These are phyloP conservation scores for Aspergillus unguis DNA, from an alignment of 2,329 filamentous ascomycete species.

Conservation along the genomic window DNA sequence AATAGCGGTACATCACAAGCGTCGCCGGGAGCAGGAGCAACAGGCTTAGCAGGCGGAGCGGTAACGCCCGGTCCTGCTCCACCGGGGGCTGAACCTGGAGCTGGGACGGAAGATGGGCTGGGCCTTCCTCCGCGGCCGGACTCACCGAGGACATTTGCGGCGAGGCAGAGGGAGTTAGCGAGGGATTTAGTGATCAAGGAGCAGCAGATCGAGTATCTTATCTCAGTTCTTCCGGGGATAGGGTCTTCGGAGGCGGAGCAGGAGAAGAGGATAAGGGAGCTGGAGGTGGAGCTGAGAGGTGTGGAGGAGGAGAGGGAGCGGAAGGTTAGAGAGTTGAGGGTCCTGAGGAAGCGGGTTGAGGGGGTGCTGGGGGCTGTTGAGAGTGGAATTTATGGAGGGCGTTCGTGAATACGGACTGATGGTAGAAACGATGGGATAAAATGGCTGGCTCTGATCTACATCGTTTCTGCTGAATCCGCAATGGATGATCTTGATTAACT, in stretches of 20 bases:
- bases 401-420: background rate
- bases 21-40: constrained; percentile 15
- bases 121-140: constrained; percentile 38
- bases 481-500: background rate
- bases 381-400: constrained; percentile 33
- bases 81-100: constrained; percentile 15
- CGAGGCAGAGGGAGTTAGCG: constrained; percentile 47
- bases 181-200: constrained; percentile 50
- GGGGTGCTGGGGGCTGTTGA: constrained; percentile 41
- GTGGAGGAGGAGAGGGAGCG: constrained; percentile 43
- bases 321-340: constrained; percentile 43
- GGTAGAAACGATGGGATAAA: too few species aligned
- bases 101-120: constrained; percentile 1
- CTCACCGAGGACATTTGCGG: constrained; percentile 40
- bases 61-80: constrained; percentile 16
- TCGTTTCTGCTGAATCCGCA: background rate
- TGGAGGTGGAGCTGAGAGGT: constrained; percentile 43
- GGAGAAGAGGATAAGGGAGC: constrained; percentile 40
- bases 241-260: constrained; percentile 45
- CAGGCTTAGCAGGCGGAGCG: constrained; percentile 4
- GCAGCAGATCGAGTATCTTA: constrained; percentile 50
- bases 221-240: constrained; percentile 46
- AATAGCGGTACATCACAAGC: constrained; percentile 9
- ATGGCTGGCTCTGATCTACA: too few species aligned
- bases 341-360: constrained; percentile 41